Base-by-base conservation (phyloP, 169 alveolate species). In the Plasmodium inui region DNA sequence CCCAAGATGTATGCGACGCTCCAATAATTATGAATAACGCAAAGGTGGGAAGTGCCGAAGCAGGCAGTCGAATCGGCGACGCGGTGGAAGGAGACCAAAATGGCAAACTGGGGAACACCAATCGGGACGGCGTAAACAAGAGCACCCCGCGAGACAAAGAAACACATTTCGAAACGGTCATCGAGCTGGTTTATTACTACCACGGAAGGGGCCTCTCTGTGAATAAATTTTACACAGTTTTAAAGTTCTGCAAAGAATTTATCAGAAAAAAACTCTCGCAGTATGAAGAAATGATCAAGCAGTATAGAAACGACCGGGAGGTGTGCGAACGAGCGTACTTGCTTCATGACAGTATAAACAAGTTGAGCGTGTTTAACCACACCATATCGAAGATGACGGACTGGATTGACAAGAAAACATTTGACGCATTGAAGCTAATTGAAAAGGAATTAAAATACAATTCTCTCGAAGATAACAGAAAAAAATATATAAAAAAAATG, bases 391-490 rank as follows among this genome's bases (percentile, higher is more conserved):
- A 89, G 46, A 89, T 89, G 94, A 79, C 81, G 19, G 94, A 89
- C 41, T 89, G 94, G 94, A 30, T 89, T 71, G 94, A 89, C 61
- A 89, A 70, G 1, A 89, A 89, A 89, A 89, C 94, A 3, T 89
- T 79, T 61, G 94, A 89, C 46, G 94, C 94, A 12, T 79, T 89
- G 73, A 78, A 80, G 26, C 53, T 89, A 79, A 89, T 94, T 55
- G 96, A 94, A 79, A 53, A 82, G 32, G 93, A 92, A 61, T 85
- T 92, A 83, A 88, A 86, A 73, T 83, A 32, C 26, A 53, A 92
- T 83, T 22, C 92, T 19, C 76, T 92, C 46, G 92, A 92, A 81
- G 94, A 91, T 92, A 95, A 94, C 61, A 46, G 93, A 73, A 91
- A 84, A 72, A 76, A 80, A 39, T 84, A 92, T 61, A 44, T 82